phyloP scores from a whole-genome alignment of 208 protist genomes.

The Trypanosoma platydactyli region DNA sequence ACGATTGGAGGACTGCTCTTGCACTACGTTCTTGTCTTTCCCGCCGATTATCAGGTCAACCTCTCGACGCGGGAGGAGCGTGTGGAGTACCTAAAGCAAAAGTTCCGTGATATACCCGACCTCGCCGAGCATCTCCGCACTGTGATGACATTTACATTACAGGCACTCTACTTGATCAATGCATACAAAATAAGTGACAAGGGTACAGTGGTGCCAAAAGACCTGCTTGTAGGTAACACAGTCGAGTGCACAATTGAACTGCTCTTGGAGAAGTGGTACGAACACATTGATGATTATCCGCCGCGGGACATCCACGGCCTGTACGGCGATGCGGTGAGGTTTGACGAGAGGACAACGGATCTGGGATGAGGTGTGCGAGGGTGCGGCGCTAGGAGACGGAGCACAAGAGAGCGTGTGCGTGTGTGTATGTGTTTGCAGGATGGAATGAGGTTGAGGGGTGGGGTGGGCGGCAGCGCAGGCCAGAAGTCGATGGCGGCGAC shows the following conservation, averaged over 20 bases:
- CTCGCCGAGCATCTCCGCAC: slow-evolving; percentile 52
- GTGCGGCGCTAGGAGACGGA: background rate
- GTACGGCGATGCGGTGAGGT: background rate
- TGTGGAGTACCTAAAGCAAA: slow-evolving; percentile 54
- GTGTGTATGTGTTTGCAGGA: too few species aligned
- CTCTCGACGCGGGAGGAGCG: slow-evolving; percentile 60
- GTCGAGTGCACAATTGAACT: slow-evolving; percentile 56
- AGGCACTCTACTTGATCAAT: slow-evolving; percentile 76
- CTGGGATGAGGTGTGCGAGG: background rate
- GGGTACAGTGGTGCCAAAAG: slow-evolving; percentile 20
- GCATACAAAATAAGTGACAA: slow-evolving; percentile 53
- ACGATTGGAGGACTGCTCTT: slow-evolving; percentile 81
- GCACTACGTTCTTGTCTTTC: slow-evolving; percentile 88
- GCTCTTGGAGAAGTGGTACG: slow-evolving; percentile 64
- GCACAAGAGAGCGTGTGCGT: slow-evolving; percentile 1
- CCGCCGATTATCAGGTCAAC: slow-evolving; percentile 74
- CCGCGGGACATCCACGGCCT: slow-evolving; percentile 63
- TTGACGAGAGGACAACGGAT: background rate
- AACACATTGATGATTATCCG: slow-evolving; percentile 62
- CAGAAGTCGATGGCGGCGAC: too few species aligned
- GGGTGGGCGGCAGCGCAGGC: too few species aligned
- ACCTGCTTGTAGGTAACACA: slow-evolving; percentile 33
- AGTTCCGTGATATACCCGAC: slow-evolving; percentile 73
- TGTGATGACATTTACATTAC: slow-evolving; percentile 83
- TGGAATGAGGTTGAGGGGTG: too few species aligned